A percentile compares a stretch with the other conserved stretches of the same genome.
phyloP scores from a whole-genome alignment of 345 rosid species.

The Syzygium oleosum region DNA sequence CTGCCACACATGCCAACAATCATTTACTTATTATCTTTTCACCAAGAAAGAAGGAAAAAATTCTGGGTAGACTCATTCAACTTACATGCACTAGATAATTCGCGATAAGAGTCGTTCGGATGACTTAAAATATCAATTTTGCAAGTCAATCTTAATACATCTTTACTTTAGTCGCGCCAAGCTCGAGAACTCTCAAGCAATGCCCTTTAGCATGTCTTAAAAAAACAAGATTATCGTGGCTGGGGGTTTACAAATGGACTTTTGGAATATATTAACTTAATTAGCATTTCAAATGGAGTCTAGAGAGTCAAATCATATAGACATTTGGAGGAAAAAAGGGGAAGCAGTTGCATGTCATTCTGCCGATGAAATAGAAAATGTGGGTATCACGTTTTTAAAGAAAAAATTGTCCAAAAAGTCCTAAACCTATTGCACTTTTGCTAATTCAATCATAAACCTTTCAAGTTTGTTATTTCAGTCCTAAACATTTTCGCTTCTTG shows the following conservation, averaged over 20 bases:
- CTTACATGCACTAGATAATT: neutral
- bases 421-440: no score
- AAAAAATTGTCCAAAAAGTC: no score
- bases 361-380: neutral
- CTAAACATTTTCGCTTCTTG: no score
- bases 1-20: neutral
- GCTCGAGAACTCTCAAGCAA: neutral
- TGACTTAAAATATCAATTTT: neutral
- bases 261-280: neutral
- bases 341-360: neutral
- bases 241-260: neutral
- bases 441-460: no score
- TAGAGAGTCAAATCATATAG: neutral
- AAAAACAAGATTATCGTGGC: neutral
- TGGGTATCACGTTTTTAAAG: neutral
- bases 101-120: neutral
- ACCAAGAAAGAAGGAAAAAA: neutral
- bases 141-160: neutral
- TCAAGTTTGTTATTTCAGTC: no score
- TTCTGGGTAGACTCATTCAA: neutral
- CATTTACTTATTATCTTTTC: neutral
- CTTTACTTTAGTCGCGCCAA: neutral
- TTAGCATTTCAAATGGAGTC: neutral
- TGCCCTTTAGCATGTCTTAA: neutral
- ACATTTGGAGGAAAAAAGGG: neutral